These are phyloP conservation scores for Linnemannia schmuckeri DNA, from an alignment of 192 early-diverging fungal species.

Conservation along the genomic window DNA sequence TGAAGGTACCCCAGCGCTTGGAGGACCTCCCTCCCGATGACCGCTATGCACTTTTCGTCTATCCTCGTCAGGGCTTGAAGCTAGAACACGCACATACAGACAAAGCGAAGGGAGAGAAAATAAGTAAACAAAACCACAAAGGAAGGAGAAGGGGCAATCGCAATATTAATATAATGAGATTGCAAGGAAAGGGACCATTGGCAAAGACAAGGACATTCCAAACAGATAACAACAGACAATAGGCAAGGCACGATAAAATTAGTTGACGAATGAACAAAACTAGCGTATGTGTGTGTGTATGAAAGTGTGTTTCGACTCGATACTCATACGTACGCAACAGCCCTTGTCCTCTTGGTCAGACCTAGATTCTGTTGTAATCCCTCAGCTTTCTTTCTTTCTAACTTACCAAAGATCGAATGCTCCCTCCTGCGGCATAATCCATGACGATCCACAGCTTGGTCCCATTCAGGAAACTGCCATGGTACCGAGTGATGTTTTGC, in stretches of 20 bases:
- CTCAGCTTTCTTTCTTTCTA: background rate
- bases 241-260: background rate
- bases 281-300: no score
- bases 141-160: background rate
- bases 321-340: background rate
- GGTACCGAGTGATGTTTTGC: slow-evolving; percentile 93
- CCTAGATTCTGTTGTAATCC: background rate
- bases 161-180: background rate
- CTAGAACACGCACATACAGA: slow-evolving; percentile 72
- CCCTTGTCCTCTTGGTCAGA: background rate
- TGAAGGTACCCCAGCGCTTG: slow-evolving; percentile 93
- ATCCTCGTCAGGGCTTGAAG: slow-evolving; percentile 59
- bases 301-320: background rate
- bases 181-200: background rate
- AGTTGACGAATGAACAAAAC: background rate
- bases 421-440: slow-evolving; percentile 97
- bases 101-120: background rate
- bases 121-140: background rate
- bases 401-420: slow-evolving; percentile 80
- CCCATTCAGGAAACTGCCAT: slow-evolving; percentile 89
- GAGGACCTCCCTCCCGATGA: slow-evolving; percentile 91
- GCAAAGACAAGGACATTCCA: background rate
- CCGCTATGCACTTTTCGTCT: slow-evolving; percentile 90
- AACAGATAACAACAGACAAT: background rate
- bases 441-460: slow-evolving; percentile 99